phyloP scores from a whole-genome alignment of 2,329 filamentous ascomycete species.

The Colletotrichum magnum region DNA sequence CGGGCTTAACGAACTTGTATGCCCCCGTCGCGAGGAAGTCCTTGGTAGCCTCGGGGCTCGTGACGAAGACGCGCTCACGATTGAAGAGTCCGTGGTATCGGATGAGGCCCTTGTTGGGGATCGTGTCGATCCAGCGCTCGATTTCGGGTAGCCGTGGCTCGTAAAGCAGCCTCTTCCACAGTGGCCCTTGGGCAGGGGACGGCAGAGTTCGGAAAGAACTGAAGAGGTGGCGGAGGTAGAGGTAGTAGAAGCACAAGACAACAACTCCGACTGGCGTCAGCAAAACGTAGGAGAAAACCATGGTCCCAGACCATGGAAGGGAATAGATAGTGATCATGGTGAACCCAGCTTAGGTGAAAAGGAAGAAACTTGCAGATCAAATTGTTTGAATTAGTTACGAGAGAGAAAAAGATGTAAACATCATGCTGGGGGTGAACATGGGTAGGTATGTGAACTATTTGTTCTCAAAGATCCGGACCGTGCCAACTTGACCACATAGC shows the following conservation, averaged over 20 bases:
- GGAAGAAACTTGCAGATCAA: no score
- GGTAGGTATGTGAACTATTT: no score
- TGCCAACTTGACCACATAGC: no score
- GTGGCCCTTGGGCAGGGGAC: background rate
- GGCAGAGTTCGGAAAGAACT: constrained; percentile 1
- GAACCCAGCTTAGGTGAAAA: no score
- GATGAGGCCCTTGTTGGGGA: constrained; percentile 62
- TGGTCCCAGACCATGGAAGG: background rate
- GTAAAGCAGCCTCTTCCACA: background rate
- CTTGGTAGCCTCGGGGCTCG: constrained; percentile 26
- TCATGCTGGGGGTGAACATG: no score
- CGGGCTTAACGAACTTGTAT: constrained; percentile 33
- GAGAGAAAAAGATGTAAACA: no score
- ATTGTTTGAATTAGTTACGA: no score
- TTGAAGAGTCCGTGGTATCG: constrained; percentile 61
- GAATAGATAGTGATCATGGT: background rate
- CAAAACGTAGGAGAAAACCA: no score
- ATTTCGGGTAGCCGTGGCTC: constrained; percentile 36
- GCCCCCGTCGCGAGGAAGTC: constrained; percentile 22
- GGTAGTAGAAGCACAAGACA: background rate
- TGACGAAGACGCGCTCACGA: constrained; percentile 55
- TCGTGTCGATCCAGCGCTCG: constrained; percentile 51
- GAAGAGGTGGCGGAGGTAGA: background rate
- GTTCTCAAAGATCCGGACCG: no score
- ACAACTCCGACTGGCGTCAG: background rate